These are phyloP conservation scores for Coemansia asiatica DNA, from an alignment of 192 early-diverging fungal species.

Conservation along the genomic window DNA sequence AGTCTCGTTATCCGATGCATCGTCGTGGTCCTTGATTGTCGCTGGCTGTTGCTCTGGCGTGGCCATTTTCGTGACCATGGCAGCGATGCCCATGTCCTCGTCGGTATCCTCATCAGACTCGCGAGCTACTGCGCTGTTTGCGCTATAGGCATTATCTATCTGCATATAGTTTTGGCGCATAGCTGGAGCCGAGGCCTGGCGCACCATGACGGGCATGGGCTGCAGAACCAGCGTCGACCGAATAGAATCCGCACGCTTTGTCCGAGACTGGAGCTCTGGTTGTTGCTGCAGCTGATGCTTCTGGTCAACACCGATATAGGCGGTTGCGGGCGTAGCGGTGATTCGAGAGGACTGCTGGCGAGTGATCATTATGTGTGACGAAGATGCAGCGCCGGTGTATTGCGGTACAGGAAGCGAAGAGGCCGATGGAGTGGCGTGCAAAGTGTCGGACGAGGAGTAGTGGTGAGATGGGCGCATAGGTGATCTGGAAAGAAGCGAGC, in stretches of 20 bases:
- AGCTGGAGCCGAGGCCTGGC: constrained; percentile 4
- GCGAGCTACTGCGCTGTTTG: not conserved
- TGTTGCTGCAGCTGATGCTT: not conserved
- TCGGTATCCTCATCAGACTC: constrained; percentile 25
- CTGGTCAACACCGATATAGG: not conserved
- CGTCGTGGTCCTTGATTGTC: not conserved
- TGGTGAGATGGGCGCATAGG: not conserved
- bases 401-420: not conserved
- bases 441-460: not conserved
- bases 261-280: not conserved
- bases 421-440: not conserved
- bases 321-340: not conserved
- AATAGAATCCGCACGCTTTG: constrained; percentile 2
- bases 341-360: not conserved
- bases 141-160: not conserved
- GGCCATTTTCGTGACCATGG: constrained; percentile 17
- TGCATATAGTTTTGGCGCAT: constrained; percentile 2
- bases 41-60: not conserved
- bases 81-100: constrained; percentile 41
- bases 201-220: not conserved
- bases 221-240: not conserved
- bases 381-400: not conserved
- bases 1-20: not conserved
- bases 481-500: constrained; percentile 23
- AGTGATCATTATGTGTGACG: not conserved